Percentiles rank a stretch among this genome's conserved stretches.
These are phyloP conservation scores for Sclerotinia nivalis DNA, from an alignment of 2,329 filamentous ascomycete genomes.

Conservation along the genomic window DNA sequence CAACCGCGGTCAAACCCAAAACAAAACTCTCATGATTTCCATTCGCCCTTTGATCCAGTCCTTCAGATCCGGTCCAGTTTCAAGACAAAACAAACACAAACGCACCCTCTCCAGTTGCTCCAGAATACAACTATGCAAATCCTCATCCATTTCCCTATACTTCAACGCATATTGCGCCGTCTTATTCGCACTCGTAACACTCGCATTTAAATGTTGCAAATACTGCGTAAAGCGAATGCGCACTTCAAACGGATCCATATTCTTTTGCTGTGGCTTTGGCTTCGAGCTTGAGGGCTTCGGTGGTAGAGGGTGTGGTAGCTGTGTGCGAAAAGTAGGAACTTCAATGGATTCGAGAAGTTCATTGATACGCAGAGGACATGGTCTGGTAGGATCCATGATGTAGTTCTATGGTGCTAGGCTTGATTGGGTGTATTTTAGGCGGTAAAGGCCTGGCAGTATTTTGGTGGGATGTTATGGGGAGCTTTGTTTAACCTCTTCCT, in stretches of 20 bases:
- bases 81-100: slow-evolving; percentile 14
- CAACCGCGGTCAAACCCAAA: not conserved
- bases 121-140: slow-evolving; percentile 94
- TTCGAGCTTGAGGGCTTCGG: not conserved
- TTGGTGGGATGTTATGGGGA: not conserved
- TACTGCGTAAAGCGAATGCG: slow-evolving; percentile 94
- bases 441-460: not conserved
- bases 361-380: not conserved
- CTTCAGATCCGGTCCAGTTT: not conserved
- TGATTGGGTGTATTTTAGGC: not conserved
- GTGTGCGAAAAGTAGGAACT: not conserved
- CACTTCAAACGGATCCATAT: slow-evolving; percentile 84
- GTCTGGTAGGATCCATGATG: slow-evolving; percentile 5
- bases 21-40: not conserved
- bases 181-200: slow-evolving; percentile 84
- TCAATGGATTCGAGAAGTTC: not conserved
- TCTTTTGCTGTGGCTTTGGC: slow-evolving; percentile 12
- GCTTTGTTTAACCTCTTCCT: not conserved
- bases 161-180: slow-evolving; percentile 93
- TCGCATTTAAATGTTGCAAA: slow-evolving; percentile 88
- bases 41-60: no score
- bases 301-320: slow-evolving; percentile 18
- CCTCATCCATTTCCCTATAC: slow-evolving; percentile 92
- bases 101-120: slow-evolving; percentile 85
- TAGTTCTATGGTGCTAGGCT: slow-evolving; percentile 4